These are phyloP conservation scores for Suillus discolor DNA, from an alignment of 768 basidiomycete genomes.

Conservation along the genomic window DNA sequence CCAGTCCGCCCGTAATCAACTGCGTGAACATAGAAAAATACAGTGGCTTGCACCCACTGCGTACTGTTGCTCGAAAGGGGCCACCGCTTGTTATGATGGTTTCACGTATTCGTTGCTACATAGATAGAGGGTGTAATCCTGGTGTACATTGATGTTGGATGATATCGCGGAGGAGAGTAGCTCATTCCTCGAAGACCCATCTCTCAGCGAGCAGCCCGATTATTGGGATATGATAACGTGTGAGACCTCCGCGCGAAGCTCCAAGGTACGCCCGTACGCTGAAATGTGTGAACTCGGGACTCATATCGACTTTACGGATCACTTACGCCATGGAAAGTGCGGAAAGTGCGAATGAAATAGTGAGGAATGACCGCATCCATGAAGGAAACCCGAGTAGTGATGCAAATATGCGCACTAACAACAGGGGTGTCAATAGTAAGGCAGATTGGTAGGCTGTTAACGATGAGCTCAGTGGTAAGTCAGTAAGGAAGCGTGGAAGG, in stretches of 20 bases:
- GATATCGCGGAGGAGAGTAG: slow-evolving; percentile 14
- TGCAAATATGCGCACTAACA: slow-evolving; percentile 56
- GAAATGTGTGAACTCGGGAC: slow-evolving; percentile 16
- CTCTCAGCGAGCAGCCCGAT: slow-evolving; percentile 67
- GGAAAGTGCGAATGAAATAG: slow-evolving; percentile 44
- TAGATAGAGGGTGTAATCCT: not conserved
- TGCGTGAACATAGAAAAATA: not conserved
- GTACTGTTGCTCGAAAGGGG: not conserved
- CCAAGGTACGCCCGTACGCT: slow-evolving; percentile 56
- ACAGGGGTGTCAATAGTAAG: slow-evolving; percentile 63
- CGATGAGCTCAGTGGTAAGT: slow-evolving; percentile 13
- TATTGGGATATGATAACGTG: slow-evolving; percentile 61
- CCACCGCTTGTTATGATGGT: not conserved
- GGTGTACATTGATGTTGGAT: not conserved
- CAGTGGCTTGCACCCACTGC: not conserved
- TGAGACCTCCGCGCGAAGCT: slow-evolving; percentile 52
- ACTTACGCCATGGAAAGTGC: slow-evolving; percentile 61
- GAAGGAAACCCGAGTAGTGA: slow-evolving; percentile 54
- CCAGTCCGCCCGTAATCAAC: not conserved
- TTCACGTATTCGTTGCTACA: not conserved
- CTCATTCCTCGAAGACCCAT: slow-evolving; percentile 68
- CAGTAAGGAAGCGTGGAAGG: slow-evolving; percentile 20
- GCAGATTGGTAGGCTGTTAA: slow-evolving; percentile 76
- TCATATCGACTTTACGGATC: not conserved
- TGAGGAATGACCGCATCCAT: slow-evolving; percentile 53